Evolutionary conservation across 148 eudicot species (phyloP).

Genomic region (Drosera capensis): DNA sequence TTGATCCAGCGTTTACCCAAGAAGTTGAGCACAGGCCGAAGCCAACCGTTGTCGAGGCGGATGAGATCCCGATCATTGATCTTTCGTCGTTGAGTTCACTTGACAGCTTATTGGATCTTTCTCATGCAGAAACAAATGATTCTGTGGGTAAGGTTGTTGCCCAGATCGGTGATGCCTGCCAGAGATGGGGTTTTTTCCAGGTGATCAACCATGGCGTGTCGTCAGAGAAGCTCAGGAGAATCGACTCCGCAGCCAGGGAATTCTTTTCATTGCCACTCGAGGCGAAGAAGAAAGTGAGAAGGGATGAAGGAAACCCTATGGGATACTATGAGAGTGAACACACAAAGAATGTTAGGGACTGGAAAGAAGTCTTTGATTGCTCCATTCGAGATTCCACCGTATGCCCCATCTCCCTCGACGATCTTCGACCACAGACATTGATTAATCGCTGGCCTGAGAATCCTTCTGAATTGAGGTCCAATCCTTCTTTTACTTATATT

Average conservation of each 20-base stretch:
- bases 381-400: conserved; percentile 23
- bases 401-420: conserved; percentile 28
- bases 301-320: conserved; percentile 26
- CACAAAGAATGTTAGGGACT: conserved; percentile 55
- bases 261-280: conserved; percentile 25
- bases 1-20: conserved; percentile 40
- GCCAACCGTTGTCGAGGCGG: conserved; percentile 9
- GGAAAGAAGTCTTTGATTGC: conserved; percentile 54
- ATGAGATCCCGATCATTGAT: conserved; percentile 45
- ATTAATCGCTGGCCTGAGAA: conserved; percentile 43
- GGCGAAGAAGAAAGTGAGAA: conserved; percentile 29
- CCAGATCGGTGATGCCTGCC: conserved; percentile 28
- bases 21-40: conserved; percentile 26
- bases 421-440: conserved; percentile 12
- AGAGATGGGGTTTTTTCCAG: conserved; percentile 45
- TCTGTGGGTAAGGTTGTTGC: too few species aligned
- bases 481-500: not conserved
- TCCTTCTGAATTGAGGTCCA: conserved; percentile 38
- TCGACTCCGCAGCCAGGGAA: conserved; percentile 10
- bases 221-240: conserved; percentile 8
- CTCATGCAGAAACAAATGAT: too few species aligned
- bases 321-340: conserved; percentile 47
- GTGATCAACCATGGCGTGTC: conserved; percentile 44
- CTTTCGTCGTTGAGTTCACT: conserved; percentile 3
- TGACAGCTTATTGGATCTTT: not conserved